Base-by-base conservation (phyloP, 805 yeast genomes). In the Schwanniomyces polymorphus region DNA sequence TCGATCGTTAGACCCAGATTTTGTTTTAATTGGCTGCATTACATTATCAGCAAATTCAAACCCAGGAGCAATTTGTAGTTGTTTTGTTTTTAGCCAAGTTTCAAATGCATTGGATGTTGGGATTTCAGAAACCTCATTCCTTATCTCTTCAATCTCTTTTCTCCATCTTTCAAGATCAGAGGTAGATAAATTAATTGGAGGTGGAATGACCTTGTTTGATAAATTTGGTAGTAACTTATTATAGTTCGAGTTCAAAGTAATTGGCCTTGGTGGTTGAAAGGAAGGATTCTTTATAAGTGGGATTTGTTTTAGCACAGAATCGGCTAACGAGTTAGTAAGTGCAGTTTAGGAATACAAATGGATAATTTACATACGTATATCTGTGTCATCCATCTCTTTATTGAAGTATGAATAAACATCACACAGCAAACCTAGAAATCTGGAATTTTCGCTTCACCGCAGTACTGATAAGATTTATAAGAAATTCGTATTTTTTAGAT, bases 261-360 rank as follows among this genome's bases (percentile, higher is more conserved):
- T 73, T 0, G 85, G 78, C 48, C 72, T 77, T 14, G 87, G 86
- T 0, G 83, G 79, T 46, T 71, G 75, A 50, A 64, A 73, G 23
- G 66, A 64, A 3, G 83, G 85, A 47, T 82, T 79, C 33, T 76
- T 67, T 12, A 80, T 74, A 34, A 82, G 69, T 0, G 87, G 86
- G 0, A 82, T 75, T 50, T 81, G 82, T 29, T 75, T 67, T 5
- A 81, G 65, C 11, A 76, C 50, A 0, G 79, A 72, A 50, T 80
- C 81, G 23, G 76, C 81, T 77, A 17, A 9, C 29, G 31, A 4
- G 49, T 50, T 54, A 48, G 52, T 49, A 47, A n/a, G n/a, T 37
- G 14, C 4, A 29, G 31, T 16, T 43, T 16, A 12, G 11, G 23
- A 28, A 31, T 38, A 27, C 7, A 26, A 17, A 26, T 35, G 23